Percentiles rank a stretch among this genome's conserved stretches.
These are phyloP conservation scores for Geotrichum cucujoidarum DNA, from an alignment of 1,139 yeast genomes.

Conservation along the genomic window DNA sequence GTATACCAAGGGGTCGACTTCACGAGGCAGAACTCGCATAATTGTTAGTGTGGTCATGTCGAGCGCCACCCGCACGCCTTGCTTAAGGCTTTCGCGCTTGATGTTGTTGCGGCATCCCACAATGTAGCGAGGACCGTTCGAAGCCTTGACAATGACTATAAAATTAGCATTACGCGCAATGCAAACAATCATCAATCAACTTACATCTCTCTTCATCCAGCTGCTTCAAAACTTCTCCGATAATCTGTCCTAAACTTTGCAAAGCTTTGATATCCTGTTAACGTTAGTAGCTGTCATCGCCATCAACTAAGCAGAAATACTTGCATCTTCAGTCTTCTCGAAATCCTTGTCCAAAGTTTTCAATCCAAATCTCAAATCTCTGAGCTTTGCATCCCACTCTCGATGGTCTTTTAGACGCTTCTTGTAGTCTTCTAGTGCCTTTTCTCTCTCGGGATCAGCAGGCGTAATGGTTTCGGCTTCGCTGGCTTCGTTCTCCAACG, in stretches of 20 bases:
- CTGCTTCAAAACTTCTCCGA: slow-evolving; percentile 96
- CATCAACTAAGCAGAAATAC: slow-evolving; percentile 15
- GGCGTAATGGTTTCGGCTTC: slow-evolving; percentile 21
- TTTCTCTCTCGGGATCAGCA: slow-evolving; percentile 69
- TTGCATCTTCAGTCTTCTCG: slow-evolving; percentile 80
- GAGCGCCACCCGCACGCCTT: slow-evolving; percentile 92
- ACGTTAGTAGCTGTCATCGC: neutral
- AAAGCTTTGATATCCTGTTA: slow-evolving; percentile 78
- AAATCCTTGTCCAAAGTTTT: slow-evolving; percentile 79
- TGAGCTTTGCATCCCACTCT: slow-evolving; percentile 89
- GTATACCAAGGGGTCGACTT: slow-evolving; percentile 96
- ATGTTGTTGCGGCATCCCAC: slow-evolving; percentile 96
- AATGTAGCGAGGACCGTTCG: slow-evolving; percentile 95
- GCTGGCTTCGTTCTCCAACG: slow-evolving; percentile 30
- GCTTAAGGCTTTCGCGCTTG: slow-evolving; percentile 73
- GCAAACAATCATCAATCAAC: slow-evolving; percentile 4
- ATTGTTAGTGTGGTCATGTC: slow-evolving; percentile 98
- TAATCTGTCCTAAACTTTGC: slow-evolving; percentile 95
- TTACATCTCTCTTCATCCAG: slow-evolving; percentile 80
- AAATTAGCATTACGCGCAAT: neutral
- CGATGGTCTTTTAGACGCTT: slow-evolving; percentile 87
- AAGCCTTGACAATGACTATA: slow-evolving; percentile 80
- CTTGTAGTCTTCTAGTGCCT: slow-evolving; percentile 75
- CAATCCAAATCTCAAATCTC: slow-evolving; percentile 76
- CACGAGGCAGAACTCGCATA: slow-evolving; percentile 95